These are phyloP conservation scores for Vaccinium darrowii DNA, from an alignment of 148 eudicot species.

Conservation along the genomic window DNA sequence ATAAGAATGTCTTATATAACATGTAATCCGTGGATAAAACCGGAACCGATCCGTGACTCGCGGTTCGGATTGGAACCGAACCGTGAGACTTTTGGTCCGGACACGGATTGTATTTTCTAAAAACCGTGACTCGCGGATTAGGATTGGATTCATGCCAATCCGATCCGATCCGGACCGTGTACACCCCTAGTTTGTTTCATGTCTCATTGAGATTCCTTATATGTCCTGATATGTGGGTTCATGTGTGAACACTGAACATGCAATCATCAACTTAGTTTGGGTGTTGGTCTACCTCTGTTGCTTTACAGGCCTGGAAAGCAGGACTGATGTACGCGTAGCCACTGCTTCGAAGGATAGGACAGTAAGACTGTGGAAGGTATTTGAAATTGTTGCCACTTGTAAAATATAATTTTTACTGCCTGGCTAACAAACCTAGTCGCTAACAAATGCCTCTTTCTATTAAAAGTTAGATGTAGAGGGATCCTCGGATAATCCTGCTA, in stretches of 20 bases:
- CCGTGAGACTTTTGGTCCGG: no score
- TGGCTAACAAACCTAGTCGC: not conserved
- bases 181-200: no score
- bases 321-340: conserved; percentile 39
- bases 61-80: no score
- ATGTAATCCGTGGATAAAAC: no score
- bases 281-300: not conserved
- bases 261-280: not conserved
- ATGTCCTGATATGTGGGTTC: not conserved
- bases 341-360: conserved; percentile 94
- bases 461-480: conserved; percentile 55
- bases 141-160: no score
- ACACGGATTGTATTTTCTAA: no score
- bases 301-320: conserved; percentile 42
- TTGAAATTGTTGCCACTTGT: conserved; percentile 10
- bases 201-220: not conserved
- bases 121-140: no score
- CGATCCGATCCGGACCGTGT: no score
- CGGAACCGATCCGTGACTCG: no score
- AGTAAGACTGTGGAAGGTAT: conserved; percentile 85
- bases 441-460: conserved; percentile 4
- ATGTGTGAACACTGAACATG: not conserved
- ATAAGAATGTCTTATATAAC: no score
- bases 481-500: conserved; percentile 39
- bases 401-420: not conserved